Percentiles rank a stretch among this genome's conserved stretches.
Evolutionary conservation across 345 rosid genomes (phyloP).

Genomic region (Trapa incisa): DNA sequence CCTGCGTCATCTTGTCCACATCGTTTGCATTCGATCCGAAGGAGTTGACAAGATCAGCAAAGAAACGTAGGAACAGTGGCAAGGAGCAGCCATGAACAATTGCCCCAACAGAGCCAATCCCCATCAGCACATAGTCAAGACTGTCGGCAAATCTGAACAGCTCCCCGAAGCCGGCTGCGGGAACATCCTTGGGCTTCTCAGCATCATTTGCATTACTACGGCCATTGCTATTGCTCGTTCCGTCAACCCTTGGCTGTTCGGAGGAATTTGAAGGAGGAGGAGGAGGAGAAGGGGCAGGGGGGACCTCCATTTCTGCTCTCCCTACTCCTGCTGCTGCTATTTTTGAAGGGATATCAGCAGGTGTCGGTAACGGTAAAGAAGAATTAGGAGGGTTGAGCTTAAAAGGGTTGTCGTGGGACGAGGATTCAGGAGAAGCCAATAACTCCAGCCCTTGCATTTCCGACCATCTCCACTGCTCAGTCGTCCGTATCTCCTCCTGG

Average conservation of each 20-base stretch:
- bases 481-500: constrained; percentile 57
- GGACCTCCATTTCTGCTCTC: constrained; percentile 40
- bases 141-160: constrained; percentile 96
- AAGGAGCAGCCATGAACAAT: constrained; percentile 86
- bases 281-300: background rate
- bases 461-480: constrained; percentile 92
- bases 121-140: constrained; percentile 85
- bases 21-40: constrained; percentile 89
- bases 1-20: constrained; percentile 91
- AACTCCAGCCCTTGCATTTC: constrained; percentile 99
- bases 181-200: constrained; percentile 41
- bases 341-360: background rate
- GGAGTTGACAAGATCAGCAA: constrained; percentile 98
- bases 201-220: constrained; percentile 8
- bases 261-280: constrained; percentile 1
- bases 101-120: constrained; percentile 92
- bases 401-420: constrained; percentile 15
- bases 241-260: constrained; percentile 1
- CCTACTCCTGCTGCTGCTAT: constrained; percentile 14
- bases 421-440: constrained; percentile 27
- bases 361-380: background rate
- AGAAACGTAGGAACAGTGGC: constrained; percentile 88
- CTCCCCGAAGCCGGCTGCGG: constrained; percentile 55
- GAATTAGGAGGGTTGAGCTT: constrained; percentile 2
- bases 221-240: background rate